Evolutionary conservation across 805 yeast species (phyloP), one percentile per base, ranked within the genome.

Genomic region (Candida gorgasii): DNA sequence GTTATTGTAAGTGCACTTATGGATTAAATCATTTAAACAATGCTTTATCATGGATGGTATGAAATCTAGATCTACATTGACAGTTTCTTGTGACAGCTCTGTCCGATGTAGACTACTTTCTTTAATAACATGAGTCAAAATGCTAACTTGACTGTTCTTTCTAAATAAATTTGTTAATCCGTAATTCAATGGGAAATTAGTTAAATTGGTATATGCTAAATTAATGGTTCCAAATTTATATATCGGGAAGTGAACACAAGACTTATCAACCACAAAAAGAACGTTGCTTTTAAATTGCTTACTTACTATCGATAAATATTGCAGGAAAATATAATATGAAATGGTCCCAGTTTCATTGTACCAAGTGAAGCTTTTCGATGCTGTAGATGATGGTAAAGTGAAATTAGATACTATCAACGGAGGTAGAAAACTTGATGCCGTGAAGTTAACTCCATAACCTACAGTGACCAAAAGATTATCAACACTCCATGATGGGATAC

Each of bases 391-490:
- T 5, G 36, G 36, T 4, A 33, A 15, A 3, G 20, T 8, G 13
- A 54, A 36, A 36, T 57, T 57, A 13, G 55, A 36, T 1, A 59
- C 46, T 4, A 59, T 48, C 20, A 55, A 37, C 1, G 64, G 65
- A n/a, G 49, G 44, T 13, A 54, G 47, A 18, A 61, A 53, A 23
- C 53, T 49, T 6, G 55, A 35, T 13, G 57, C 58, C 8, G 44
- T 33, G 5, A 54, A 39, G 43, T 59, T 62, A 2, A 59, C 58
- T 7, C 53, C 50, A 1, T 59, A 12, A 0, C 62, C 51, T 5
- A 61, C 15, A 6, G 62, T 50, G 8, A 57, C 44, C 6, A 29
- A 5, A 9, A 38, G 16, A 16, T 27, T 19, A 14, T 42, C 30
- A 35, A 35, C 12, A 32, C 38, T 17, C 18, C 43, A 42, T 18